Evolutionary conservation across 2,329 filamentous ascomycete species (phyloP).

Genomic region (Neonectria hederae): DNA sequence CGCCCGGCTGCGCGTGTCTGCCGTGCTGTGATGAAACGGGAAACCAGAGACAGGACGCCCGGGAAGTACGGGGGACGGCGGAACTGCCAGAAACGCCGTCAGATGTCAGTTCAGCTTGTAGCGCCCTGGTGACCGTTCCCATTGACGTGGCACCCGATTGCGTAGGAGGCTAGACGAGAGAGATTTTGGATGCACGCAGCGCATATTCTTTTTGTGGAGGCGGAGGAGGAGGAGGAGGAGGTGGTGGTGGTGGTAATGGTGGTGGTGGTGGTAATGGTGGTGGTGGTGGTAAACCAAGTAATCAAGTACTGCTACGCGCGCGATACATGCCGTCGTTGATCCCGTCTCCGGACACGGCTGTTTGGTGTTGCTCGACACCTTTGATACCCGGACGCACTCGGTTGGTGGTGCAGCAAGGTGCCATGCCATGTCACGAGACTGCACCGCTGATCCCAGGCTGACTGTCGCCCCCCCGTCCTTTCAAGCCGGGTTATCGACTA

Average conservation of each 20-base stretch:
- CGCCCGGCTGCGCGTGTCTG: background rate
- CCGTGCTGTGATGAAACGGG: background rate
- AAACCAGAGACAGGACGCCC: background rate
- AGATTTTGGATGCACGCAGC: background rate
- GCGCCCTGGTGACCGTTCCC: constrained; percentile 17
- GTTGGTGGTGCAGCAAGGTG: background rate
- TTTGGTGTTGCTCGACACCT: background rate
- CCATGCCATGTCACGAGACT: background rate
- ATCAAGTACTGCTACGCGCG: constrained; percentile 22
- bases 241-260: background rate
- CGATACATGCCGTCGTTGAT: constrained; percentile 8
- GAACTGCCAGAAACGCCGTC: constrained; percentile 11
- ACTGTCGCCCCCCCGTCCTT: background rate
- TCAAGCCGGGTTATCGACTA: background rate
- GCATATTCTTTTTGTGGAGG: background rate
- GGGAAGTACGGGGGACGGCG: background rate
- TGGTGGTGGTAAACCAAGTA: background rate
- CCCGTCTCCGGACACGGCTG: background rate
- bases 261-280: background rate
- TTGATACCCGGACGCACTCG: background rate
- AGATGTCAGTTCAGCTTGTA: constrained; percentile 21
- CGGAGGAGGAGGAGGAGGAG: background rate
- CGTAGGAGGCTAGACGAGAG: constrained; percentile 9
- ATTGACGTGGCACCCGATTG: constrained; percentile 39
- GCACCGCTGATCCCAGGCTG: background rate